Evolutionary conservation across 208 protist genomes (phyloP), one percentile per base, ranked within the genome.

Genomic region (Crithidia fasciculata): DNA sequence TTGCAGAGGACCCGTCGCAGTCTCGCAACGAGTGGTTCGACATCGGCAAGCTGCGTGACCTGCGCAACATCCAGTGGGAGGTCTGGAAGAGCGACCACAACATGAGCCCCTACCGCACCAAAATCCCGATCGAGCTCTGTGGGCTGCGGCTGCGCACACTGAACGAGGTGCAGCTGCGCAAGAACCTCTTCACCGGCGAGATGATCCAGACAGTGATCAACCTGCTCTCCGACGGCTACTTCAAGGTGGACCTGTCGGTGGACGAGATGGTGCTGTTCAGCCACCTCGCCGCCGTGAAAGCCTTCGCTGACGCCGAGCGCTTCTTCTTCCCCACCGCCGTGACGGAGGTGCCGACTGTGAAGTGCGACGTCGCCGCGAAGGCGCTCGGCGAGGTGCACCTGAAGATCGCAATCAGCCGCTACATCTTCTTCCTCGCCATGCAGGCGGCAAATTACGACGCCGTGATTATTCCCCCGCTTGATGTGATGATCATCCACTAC

Each of bases 401-500:
- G 52, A 83, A 76, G 50, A 90, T 96, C 18, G 75, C 82, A 12
- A 74, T 96, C 52, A 89, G 78, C 69, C 89, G 92, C 15, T 96
- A 96, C 79, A 91, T 96, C 39, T 96, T 95, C 75, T 96, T 96
- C 64, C 78, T 96, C 1, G 85, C 92, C 37, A 86, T 96, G 76
- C 92, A 96, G 78, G 88, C 90, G 10, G 90, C 89, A 16, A 96
- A 96, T 76, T 94, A 91, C 79, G 87, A 94, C 60, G 84, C 88
- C 8, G 83, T 94, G 12, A 95, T 96, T 59, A 90, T 96, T 40
- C 92, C 92, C 2, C 92, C 92, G n/a, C 73, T 87, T 7, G 92
- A 96, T 75, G 92, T 96, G 36, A 94, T 95, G 86, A 76, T 87
- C 19, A 61, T 96, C 45, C 92, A 96, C 78, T 93, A 94, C 74